Evolutionary conservation across 768 basidiomycete genomes (phyloP), one percentile per base, ranked within the genome.

Genomic region (Pulveroboletus sp.): DNA sequence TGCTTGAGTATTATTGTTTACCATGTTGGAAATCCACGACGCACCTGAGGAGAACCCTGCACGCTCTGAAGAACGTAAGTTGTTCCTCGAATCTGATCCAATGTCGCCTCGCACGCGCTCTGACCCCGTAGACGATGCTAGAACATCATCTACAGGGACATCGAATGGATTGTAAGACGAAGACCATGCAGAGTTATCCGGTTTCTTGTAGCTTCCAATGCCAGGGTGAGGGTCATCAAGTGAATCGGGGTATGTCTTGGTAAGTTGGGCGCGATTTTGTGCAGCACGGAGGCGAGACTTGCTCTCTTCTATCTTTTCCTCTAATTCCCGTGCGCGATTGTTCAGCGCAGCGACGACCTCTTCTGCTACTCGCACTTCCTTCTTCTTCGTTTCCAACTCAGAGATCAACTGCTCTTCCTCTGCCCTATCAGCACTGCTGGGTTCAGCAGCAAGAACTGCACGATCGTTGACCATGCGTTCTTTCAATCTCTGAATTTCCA

Each of bases 291-390:
- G 69, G 47, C 74, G 74, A 55, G 80, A 80, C 68, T 76, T 82
- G 67, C 83, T 81, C 50, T 77, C 74, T 27, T 78, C 74, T 30
- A 93, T 75, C 58, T 72, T 78, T 41, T 84, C 83, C 67, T 93
- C 90, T 48, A 93, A 69, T 59, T 86, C 86, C 53, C 81, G 78
- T 38, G 86, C 82, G 43, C 85, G 81, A 30, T 74, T 73, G 61
- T 77, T 83, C 30, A 89, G 73, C 10, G 79, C 74, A 39, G 74
- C 69, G 17, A 89, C 73, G 14, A 82, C 73, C 43, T 87, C 86
- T 63, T 93, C 88, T 22, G 83, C 72, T 11, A 76, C 72, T 43
- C 65, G 68, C 19, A 74, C 69, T 57, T 88, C 86, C 55, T 73
- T 74, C 62, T 69, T 77, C 68, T 80, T 85, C 48, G 57, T 64